These are phyloP conservation scores for Asterionellopsis glacialis DNA, from an alignment of 108 stramenopile genomes.

Conservation along the genomic window DNA sequence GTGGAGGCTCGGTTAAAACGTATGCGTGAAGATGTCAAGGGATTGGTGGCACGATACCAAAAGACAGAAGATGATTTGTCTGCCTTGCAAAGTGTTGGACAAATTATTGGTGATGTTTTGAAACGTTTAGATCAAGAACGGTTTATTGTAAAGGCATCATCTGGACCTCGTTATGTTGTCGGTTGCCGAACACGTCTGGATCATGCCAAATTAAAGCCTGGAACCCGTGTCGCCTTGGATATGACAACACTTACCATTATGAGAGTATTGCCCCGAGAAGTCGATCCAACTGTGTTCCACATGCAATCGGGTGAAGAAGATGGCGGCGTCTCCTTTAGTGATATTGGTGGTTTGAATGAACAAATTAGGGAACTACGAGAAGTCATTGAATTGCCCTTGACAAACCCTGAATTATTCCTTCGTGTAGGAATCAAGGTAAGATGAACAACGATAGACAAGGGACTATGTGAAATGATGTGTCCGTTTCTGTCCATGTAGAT, in stretches of 20 bases:
- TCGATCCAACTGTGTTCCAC: slow-evolving; percentile 98
- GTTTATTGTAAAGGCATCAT: slow-evolving; percentile 97
- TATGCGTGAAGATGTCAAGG: slow-evolving; percentile 84
- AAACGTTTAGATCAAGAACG: slow-evolving; percentile 93
- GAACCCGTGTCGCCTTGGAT: slow-evolving; percentile 95
- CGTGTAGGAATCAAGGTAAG: slow-evolving; percentile 97
- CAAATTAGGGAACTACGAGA: slow-evolving; percentile 98
- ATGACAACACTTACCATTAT: slow-evolving; percentile 99
- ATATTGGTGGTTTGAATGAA: slow-evolving; percentile 96
- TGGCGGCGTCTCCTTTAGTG: slow-evolving; percentile 87
- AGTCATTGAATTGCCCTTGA: slow-evolving; percentile 97
- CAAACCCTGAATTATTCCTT: slow-evolving; percentile 97
- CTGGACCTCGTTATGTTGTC: slow-evolving; percentile 96
- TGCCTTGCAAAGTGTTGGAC: slow-evolving; percentile 93
- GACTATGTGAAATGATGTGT: background rate
- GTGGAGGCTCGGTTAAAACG: slow-evolving; percentile 89
- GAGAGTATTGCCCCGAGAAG: slow-evolving; percentile 95
- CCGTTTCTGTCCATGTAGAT: background rate
- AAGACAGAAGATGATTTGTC: slow-evolving; percentile 96
- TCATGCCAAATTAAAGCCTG: slow-evolving; percentile 88
- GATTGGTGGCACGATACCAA: slow-evolving; percentile 85
- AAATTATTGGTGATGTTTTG: slow-evolving; percentile 97
- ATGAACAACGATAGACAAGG: background rate
- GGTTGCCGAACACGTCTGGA: slow-evolving; percentile 91
- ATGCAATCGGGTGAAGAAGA: slow-evolving; percentile 95